Evolutionary conservation across 768 basidiomycete species (phyloP).

Genomic region (Suillus subluteus): DNA sequence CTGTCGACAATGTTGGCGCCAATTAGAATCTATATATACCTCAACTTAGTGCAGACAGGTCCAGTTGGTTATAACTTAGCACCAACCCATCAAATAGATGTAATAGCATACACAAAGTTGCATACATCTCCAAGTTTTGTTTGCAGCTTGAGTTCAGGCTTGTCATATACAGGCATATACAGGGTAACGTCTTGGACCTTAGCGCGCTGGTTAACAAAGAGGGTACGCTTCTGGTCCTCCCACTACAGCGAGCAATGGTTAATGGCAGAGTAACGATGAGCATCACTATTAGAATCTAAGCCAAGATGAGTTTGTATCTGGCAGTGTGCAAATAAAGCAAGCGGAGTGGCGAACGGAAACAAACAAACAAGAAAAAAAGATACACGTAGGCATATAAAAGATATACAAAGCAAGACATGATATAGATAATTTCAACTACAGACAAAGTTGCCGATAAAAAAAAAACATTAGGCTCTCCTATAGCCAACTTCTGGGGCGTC

Average conservation of each 20-base stretch:
- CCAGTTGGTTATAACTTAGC: conserved; percentile 9
- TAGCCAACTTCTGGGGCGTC: conserved; percentile 36
- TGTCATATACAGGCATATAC: too few relatives aligned
- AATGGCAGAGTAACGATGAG: background rate
- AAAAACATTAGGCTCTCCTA: conserved; percentile 28
- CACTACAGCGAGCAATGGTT: too few relatives aligned
- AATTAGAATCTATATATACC: conserved; percentile 11
- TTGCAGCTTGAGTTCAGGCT: background rate
- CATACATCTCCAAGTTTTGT: background rate
- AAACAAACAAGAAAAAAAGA: background rate
- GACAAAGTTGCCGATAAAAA: conserved; percentile 10
- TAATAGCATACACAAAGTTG: conserved; percentile 1
- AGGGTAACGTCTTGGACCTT: background rate
- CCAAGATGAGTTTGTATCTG: background rate
- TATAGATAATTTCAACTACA: background rate
- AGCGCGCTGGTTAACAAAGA: background rate
- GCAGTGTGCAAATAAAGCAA: background rate
- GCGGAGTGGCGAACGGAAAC: background rate
- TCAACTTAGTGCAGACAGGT: conserved; percentile 7
- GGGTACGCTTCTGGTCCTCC: background rate
- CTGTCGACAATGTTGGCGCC: background rate
- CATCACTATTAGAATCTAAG: background rate
- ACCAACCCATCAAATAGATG: conserved; percentile 4
- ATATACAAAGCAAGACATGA: background rate
- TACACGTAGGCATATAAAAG: background rate